Conservation (phyloP, 1,139 yeast species). For the Saccharomyces hybrid region DNA sequence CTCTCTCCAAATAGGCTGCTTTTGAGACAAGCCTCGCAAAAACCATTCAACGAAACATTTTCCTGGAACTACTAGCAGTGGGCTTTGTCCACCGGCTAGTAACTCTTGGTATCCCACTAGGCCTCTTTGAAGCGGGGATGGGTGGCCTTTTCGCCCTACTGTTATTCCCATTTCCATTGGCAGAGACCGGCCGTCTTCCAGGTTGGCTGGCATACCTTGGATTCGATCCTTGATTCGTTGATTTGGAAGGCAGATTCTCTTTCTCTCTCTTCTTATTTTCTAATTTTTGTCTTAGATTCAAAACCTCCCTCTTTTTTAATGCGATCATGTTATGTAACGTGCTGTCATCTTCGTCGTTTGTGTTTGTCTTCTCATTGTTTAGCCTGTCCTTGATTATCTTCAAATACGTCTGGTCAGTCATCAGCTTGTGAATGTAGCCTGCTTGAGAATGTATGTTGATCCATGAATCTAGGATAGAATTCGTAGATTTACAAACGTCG, state of each 20-base stretch:
- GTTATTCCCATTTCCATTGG: background rate
- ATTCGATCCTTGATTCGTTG: background rate
- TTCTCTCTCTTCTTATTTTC: slow-evolving; percentile 8
- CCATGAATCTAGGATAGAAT: slow-evolving; percentile 28
- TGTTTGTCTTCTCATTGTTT: background rate
- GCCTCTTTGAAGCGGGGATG: slow-evolving; percentile 1
- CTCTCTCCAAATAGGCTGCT: too few species aligned
- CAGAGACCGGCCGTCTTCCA: slow-evolving; percentile 1
- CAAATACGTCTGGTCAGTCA: slow-evolving; percentile 20
- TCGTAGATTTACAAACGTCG: slow-evolving; percentile 26
- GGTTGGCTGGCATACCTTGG: background rate
- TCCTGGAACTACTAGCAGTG: slow-evolving; percentile 4
- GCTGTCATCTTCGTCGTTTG: slow-evolving; percentile 9
- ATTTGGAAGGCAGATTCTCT: background rate
- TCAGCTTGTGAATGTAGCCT: slow-evolving; percentile 25
- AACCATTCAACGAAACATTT: background rate
- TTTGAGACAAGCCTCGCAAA: background rate
- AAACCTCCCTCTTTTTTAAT: slow-evolving; percentile 16
- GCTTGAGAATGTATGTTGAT: slow-evolving; percentile 30
- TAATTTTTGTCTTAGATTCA: slow-evolving; percentile 1
- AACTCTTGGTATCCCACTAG: slow-evolving; percentile 2
- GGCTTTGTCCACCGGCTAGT: slow-evolving; percentile 3
- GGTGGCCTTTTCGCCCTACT: slow-evolving; percentile 4
- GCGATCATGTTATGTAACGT: slow-evolving; percentile 12
- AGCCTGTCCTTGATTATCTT: slow-evolving; percentile 11